phyloP scores from a whole-genome alignment of 495 filamentous ascomycete species.

The Usnea hakonensis region DNA sequence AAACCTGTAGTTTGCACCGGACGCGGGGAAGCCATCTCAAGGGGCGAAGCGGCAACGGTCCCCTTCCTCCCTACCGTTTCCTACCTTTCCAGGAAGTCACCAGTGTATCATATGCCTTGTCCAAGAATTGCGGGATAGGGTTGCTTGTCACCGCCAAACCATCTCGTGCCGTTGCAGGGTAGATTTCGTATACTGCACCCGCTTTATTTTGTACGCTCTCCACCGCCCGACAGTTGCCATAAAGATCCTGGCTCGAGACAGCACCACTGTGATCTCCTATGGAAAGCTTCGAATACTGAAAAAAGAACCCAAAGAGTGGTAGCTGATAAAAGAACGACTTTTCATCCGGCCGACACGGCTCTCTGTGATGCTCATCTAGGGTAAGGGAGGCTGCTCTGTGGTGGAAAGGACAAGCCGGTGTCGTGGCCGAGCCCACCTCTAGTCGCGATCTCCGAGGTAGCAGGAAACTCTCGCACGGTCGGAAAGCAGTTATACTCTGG shows the following conservation, averaged over 20 bases:
- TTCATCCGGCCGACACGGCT: slow-evolving; percentile 15
- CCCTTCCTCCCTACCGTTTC: slow-evolving; percentile 8
- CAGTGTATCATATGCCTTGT: slow-evolving; percentile 11
- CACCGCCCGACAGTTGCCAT: not conserved
- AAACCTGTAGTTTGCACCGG: not conserved
- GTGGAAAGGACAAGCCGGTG: slow-evolving; percentile 15
- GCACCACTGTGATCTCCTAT: slow-evolving; percentile 7
- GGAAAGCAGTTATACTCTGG: slow-evolving; percentile 12
- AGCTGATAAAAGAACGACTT: slow-evolving; percentile 14
- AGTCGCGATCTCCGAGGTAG: slow-evolving; percentile 17
- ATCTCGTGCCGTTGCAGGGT: slow-evolving; percentile 12
- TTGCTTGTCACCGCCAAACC: slow-evolving; percentile 12
- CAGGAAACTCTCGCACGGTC: slow-evolving; percentile 12
- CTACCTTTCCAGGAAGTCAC: slow-evolving; percentile 10
- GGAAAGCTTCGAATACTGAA: slow-evolving; percentile 8
- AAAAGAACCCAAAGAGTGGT: slow-evolving; percentile 12
- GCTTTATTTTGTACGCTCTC: slow-evolving; percentile 5
- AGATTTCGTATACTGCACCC: slow-evolving; percentile 10
- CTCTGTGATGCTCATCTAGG: slow-evolving; percentile 15
- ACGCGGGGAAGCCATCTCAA: not conserved
- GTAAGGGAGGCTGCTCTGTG: slow-evolving; percentile 15
- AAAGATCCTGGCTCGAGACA: slow-evolving; percentile 1
- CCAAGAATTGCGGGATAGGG: slow-evolving; percentile 3
- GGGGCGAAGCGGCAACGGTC: not conserved
- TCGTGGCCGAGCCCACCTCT: slow-evolving; percentile 11